These are phyloP conservation scores for Aspergillus pseudonomiae DNA, from an alignment of 2,329 filamentous ascomycete genomes.

Conservation along the genomic window DNA sequence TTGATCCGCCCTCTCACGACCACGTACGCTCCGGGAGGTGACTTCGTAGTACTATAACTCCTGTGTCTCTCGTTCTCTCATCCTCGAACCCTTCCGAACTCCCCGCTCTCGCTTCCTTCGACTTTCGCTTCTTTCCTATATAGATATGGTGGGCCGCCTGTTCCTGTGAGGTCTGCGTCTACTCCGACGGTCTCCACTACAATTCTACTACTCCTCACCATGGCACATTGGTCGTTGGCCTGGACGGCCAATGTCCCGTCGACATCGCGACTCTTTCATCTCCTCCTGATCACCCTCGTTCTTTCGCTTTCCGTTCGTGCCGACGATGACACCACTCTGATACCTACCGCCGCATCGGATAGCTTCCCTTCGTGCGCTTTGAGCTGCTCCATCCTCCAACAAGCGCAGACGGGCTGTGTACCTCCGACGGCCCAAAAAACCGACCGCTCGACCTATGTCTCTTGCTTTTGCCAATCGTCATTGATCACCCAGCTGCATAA, in stretches of 20 bases:
- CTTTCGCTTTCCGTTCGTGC: constrained; percentile 26
- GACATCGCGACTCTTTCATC: constrained; percentile 8
- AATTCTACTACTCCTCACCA: constrained; percentile 14
- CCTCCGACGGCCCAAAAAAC: constrained; percentile 57
- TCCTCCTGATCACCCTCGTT: constrained; percentile 21
- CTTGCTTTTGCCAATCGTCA: constrained; percentile 73
- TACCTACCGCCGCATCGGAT: constrained; percentile 41
- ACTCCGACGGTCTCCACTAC: constrained; percentile 21
- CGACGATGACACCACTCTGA: constrained; percentile 30
- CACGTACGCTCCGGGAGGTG: background rate
- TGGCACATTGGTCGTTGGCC: constrained; percentile 16
- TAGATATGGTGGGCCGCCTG: constrained; percentile 20
- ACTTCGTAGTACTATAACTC: background rate
- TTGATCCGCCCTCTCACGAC: background rate
- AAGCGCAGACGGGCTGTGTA: constrained; percentile 73
- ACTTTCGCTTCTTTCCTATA: constrained; percentile 1
- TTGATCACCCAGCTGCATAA: constrained; percentile 62
- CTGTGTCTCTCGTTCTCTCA: background rate
- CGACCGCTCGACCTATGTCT: constrained; percentile 59
- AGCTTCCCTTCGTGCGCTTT: constrained; percentile 66
- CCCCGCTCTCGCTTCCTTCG: constrained; percentile 1
- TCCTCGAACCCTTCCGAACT: background rate
- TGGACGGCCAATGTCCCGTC: constrained; percentile 10
- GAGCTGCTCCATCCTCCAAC: constrained; percentile 62
- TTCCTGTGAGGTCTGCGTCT: constrained; percentile 6